Conservation (phyloP, 768 basidiomycete species). For the Gautieria morchelliformis region DNA sequence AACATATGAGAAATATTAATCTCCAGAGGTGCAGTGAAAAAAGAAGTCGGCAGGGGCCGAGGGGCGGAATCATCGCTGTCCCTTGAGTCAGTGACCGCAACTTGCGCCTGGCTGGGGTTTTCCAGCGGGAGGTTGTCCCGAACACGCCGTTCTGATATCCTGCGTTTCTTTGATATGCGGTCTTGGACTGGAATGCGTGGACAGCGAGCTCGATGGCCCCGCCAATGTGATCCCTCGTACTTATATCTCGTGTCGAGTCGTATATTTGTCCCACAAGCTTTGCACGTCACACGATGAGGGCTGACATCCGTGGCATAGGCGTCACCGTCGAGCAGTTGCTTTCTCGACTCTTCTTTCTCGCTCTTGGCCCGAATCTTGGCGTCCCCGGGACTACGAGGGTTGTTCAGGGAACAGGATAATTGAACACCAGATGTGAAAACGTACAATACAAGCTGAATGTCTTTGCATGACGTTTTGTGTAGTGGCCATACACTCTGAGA, state of each 20-base stretch:
- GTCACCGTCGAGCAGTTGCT: slow-evolving; percentile 38
- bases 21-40: slow-evolving; percentile 7
- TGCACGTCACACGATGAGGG: slow-evolving; percentile 44
- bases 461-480: slow-evolving; percentile 3
- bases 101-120: not conserved
- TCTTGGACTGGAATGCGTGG: slow-evolving; percentile 6
- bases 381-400: not conserved
- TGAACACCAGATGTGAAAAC: not conserved
- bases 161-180: slow-evolving; percentile 3
- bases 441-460: not conserved
- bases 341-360: slow-evolving; percentile 5
- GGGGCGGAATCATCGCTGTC: slow-evolving; percentile 7
- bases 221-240: slow-evolving; percentile 62
- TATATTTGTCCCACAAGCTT: slow-evolving; percentile 44
- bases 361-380: not conserved
- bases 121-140: not conserved
- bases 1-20: slow-evolving; percentile 5
- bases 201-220: slow-evolving; percentile 52
- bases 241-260: slow-evolving; percentile 60
- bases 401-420: not conserved
- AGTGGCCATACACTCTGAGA: slow-evolving; percentile 7
- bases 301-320: slow-evolving; percentile 40
- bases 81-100: not conserved
- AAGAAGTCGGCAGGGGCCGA: slow-evolving; percentile 4
- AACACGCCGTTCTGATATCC: not conserved